phyloP scores from a whole-genome alignment of 2,329 filamentous ascomycete genomes.

The Alternaria dauci region DNA sequence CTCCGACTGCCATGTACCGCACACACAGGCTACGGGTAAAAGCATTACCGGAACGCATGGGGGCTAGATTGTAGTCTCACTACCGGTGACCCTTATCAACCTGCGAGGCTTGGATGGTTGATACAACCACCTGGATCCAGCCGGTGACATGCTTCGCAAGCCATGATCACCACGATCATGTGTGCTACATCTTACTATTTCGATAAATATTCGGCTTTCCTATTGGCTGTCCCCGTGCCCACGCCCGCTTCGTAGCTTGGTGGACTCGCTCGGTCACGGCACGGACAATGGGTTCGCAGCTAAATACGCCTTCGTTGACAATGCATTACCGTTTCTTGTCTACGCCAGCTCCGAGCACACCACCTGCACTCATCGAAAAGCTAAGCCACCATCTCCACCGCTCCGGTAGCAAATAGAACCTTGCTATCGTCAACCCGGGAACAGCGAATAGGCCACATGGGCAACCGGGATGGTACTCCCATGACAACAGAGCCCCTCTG shows the following conservation, averaged over 20 bases:
- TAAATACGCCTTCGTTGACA: slow-evolving; percentile 3
- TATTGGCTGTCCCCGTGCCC: not conserved
- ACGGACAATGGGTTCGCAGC: slow-evolving; percentile 21
- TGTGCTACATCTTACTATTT: not conserved
- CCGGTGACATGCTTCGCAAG: not conserved
- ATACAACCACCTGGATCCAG: not conserved
- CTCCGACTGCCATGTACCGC: slow-evolving; percentile 16
- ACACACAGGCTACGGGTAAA: slow-evolving; percentile 17
- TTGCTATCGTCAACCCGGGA: not conserved
- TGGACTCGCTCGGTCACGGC: slow-evolving; percentile 3
- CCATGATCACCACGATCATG: not conserved
- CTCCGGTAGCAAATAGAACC: slow-evolving; percentile 15
- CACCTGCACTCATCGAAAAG: not conserved
- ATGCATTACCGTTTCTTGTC: not conserved
- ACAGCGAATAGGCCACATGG: slow-evolving; percentile 5
- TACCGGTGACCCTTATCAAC: slow-evolving; percentile 1
- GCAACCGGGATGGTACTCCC: not conserved
- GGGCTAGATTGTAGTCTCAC: slow-evolving; percentile 13
- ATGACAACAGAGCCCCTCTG: not conserved
- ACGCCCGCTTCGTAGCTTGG: not conserved
- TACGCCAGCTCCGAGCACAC: not conserved
- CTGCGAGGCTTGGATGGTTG: not conserved
- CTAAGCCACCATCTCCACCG: slow-evolving; percentile 6
- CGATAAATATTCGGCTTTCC: not conserved
- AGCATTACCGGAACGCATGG: slow-evolving; percentile 23